Base-by-base conservation (phyloP, 2,329 filamentous ascomycete species). In the Penicillium sp. region DNA sequence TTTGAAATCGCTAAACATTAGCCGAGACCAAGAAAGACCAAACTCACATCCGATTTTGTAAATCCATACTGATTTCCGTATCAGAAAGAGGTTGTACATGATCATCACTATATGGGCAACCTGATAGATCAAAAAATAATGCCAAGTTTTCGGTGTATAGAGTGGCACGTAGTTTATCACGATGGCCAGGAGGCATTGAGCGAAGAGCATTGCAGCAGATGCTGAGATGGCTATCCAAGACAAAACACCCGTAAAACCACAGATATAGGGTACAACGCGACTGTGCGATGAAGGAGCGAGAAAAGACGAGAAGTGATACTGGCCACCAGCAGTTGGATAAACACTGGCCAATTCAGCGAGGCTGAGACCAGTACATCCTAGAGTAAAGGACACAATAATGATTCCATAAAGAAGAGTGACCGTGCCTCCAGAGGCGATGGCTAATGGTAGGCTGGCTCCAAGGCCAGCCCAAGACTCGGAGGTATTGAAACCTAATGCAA, bases 301-400 rank as follows among this genome's bases (percentile, higher is more conserved):
- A 18, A 71, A 67, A 13, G 60, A 64, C 1, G 69, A 67, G 64
- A 69, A 73, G 24, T 74, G 69, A 48, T 73, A 74, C 42, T 74
- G 71, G 3, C 71, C 72, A 2, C 72, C 70, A 0, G 71, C 71
- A 4, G 71, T 73, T 0, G 71, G 69, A 33, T 71, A 74, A 2
- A 67, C 67, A 22, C 64, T 66, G 4, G 67, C 65, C 3, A 73
- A 62, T 55, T 75, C 72, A 2, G 69, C 70, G 56, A 73, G 62
- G n/a, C 61, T 68, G 11, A 69, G 44, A 1, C 62, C 64, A 31
- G 57, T 63, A 16, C 56, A 58, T 9, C 63, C 62, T 4, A 61
- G 58, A 5, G 63, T 46, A 16, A 69, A 27, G 16, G 64, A 61
- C 9, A 60, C 60, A 4, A 66, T 35, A 20, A 69, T 56, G 11